phyloP scores from a whole-genome alignment of 768 basidiomycete species.

The Amanita phalloides region DNA sequence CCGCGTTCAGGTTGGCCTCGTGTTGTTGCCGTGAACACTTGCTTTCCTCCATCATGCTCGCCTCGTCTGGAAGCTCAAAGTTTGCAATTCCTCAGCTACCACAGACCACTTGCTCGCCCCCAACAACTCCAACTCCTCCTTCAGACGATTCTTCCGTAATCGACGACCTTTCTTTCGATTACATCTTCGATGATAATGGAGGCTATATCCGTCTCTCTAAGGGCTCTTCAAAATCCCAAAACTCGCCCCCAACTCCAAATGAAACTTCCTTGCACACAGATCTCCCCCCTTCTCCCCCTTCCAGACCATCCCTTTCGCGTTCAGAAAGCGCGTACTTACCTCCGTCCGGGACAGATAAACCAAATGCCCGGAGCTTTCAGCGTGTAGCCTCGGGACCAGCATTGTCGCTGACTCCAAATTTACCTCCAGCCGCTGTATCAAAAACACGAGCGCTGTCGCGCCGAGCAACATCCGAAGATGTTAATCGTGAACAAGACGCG shows the following conservation, averaged over 20 bases:
- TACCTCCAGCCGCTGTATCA: slow-evolving; percentile 20
- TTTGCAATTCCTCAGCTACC: slow-evolving; percentile 14
- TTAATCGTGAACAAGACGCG: slow-evolving; percentile 6
- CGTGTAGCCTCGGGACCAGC: slow-evolving; percentile 58
- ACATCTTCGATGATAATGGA: slow-evolving; percentile 43
- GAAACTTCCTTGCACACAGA: slow-evolving; percentile 30
- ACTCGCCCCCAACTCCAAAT: slow-evolving; percentile 35
- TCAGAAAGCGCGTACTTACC: slow-evolving; percentile 53
- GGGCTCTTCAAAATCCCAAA: slow-evolving; percentile 32
- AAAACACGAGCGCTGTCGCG: slow-evolving; percentile 26
- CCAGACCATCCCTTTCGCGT: slow-evolving; percentile 46
- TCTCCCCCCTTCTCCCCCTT: slow-evolving; percentile 24
- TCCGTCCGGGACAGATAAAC: slow-evolving; percentile 18
- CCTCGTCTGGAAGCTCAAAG: slow-evolving; percentile 8
- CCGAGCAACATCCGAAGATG: slow-evolving; percentile 33
- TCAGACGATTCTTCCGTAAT: slow-evolving; percentile 54
- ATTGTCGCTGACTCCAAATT: slow-evolving; percentile 19
- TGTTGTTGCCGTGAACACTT: neutral
- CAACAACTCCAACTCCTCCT: slow-evolving; percentile 29
- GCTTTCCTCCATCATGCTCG: slow-evolving; percentile 4
- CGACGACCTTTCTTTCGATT: slow-evolving; percentile 60
- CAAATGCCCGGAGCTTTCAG: slow-evolving; percentile 44
- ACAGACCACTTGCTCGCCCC: slow-evolving; percentile 25
- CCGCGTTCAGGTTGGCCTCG: slow-evolving; percentile 5
- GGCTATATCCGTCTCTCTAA: slow-evolving; percentile 48